These are phyloP conservation scores for Fusarium foetens DNA, from an alignment of 2,329 filamentous ascomycete genomes.

Conservation along the genomic window DNA sequence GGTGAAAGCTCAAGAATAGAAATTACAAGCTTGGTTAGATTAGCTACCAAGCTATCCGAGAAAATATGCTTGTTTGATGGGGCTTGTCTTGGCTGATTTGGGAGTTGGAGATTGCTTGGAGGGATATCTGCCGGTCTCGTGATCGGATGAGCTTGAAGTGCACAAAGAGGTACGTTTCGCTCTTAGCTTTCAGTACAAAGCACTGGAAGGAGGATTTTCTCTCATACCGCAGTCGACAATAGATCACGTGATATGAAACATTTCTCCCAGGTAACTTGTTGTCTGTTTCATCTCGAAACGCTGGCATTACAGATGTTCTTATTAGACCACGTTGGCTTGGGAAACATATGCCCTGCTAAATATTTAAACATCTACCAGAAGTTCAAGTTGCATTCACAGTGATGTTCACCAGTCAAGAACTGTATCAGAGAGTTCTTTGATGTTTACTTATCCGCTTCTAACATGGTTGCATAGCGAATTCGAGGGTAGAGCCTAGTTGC, in stretches of 20 bases:
- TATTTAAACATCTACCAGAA: not conserved
- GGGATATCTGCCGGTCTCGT: not conserved
- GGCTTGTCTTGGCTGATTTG: not conserved
- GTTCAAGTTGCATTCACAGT: accelerated
- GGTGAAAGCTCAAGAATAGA: not conserved
- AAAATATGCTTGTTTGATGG: not conserved
- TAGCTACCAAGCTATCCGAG: not conserved
- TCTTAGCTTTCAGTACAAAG: too few relatives aligned
- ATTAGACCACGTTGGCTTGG: too few relatives aligned
- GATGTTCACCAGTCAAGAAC: not conserved
- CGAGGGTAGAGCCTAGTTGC: not conserved
- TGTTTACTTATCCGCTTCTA: not conserved
- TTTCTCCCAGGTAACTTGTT: not conserved
- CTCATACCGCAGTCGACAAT: accelerated
- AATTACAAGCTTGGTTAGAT: not conserved
- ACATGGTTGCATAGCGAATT: not conserved
- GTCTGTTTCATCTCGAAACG: not conserved
- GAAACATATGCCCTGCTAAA: not conserved
- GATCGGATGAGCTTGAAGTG: not conserved
- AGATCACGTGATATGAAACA: not conserved
- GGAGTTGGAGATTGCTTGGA: not conserved
- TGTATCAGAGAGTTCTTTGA: not conserved
- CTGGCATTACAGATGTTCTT: not conserved
- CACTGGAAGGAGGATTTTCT: accelerated
- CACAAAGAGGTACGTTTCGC: not conserved